Base-by-base conservation (phyloP, 352 stramenopile species). In the Phytophthora boehmeriae region DNA sequence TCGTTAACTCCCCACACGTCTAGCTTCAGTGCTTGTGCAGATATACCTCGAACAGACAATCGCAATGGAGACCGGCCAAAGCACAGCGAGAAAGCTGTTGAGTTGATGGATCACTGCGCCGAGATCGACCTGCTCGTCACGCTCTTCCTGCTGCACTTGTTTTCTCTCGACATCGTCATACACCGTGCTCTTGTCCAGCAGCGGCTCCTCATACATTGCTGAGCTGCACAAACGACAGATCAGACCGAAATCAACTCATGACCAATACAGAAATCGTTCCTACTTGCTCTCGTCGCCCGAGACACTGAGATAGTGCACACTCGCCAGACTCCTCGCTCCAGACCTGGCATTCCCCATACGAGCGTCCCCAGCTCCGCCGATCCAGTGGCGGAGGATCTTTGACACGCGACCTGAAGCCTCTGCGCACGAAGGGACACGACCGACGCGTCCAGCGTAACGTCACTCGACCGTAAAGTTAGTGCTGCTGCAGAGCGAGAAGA, bases 81-180 rank as follows among this genome's bases (percentile, higher is more conserved):
- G 14, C 50, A 92, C 75, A 11, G 83, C 83, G 22, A 88, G 88
- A 53, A 90, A 90, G 56, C 80, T 86, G 44, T 90, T 89, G 60
- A 92, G 77, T 58, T 90, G 80, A 27, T 72, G 79, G 47, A 89
- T 78, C 30, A 84, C 52, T 20, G 57, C 27, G 4, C 43, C 53
- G 8, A 75, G 59, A 35, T 83, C 73, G 13, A 75, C 6, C n/a
- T 43, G 27, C 11, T 75, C 63, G 6, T 57, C 48, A 1, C 35
- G 27, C 5, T 17, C 8, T 19, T 50, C 32, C 11, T 71, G 44
- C 48, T 77, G 70, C 50, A 75, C 32, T 42, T 62, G 51, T n/a
- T 22, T 20, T 43, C 22, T 50, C 42, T n/a, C 22, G 50, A 19
- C 20, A 17, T 51, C 46, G 10, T 55, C 45, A 22, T 59, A 54